Base-by-base conservation (phyloP, 345 rosid species). In the Populus alba region DNA sequence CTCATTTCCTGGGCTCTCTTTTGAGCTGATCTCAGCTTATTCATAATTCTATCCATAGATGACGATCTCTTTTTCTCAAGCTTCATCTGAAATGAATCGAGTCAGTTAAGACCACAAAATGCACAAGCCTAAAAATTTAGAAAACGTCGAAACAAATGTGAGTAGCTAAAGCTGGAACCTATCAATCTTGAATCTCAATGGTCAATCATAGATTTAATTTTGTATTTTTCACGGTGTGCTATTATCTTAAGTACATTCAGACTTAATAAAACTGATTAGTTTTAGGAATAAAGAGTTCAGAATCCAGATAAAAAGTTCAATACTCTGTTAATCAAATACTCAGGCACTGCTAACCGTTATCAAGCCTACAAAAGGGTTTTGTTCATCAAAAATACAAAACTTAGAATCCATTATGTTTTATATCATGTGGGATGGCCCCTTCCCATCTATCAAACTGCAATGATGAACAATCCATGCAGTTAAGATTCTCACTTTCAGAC, bases 1-100 rank as follows among this genome's bases (percentile, higher is more conserved):
- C 99, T 85, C 99, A 96, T 92, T 72, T 88, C 92, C 72, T 94
- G 93, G n/a, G 98, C 98, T 89, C 81, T 94, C 90, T 90, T 94
- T 80, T 94, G 97, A 72, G 99, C 97, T 73, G 92, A 88, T 84
- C 83, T 89, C 75, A 96, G 90, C 84, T 91, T 96, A 76, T 88
- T 91, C 99, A 92, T 91, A 72, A 96, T 96, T 82, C 88, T 96
- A 77, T 91, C 97, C 95, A 94, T 94, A 62, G 98, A 94, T 13
- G 94, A 90, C 20, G 94, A 86, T 84, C 98, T 87, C 88, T 91
- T 94, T 87, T 92, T 96, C 86, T 94, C 99, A 80, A 96, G 88
- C 86, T 94, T 96, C 98, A 96, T 92, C 99, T 96, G 91, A 80
- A 85, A 81, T 43, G 49, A 33, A 25, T 80, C n/a, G 18, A 51